Base-by-base conservation (phyloP, 495 filamentous ascomycete genomes). In the Talaromyces adpressus region DNA sequence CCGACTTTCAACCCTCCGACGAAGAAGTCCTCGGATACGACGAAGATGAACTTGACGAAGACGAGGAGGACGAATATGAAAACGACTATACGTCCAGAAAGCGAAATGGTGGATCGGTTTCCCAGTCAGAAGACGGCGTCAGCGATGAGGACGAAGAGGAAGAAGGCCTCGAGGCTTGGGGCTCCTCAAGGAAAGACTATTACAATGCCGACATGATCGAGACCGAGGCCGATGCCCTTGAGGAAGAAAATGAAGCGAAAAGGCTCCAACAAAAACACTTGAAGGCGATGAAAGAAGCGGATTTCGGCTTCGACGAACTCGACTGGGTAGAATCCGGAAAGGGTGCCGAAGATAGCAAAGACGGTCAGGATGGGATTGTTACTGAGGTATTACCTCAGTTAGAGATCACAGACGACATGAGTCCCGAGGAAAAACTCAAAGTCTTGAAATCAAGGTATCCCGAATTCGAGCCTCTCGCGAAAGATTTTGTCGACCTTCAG, bases 181-280 rank as follows among this genome's bases (percentile, higher is more conserved):
- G 94, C 41, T 83, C 87, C 3, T 92, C 91, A 2, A 94, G 85
- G 70, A 89, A 89, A 64, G 92, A 95, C 64, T 93, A 97, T 73
- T 98, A 98, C 74, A 82, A 96, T 78, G 90, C 91, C 36, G 91
- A 96, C 69, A 81, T 83, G 22, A 95, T 94, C 61, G 90, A 95
- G 73, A 97, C 91, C 6, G 93, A 97, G 72, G 86, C 87, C 59
- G 93, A 96, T 80, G 93, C 93, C 1, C 72, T 94, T 62, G 92
- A 92, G 67, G 94, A 98, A 79, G 95, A 98, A 72, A 83, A 84
- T 6, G 94, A 98, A 69, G 94, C 93, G 25, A 85, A 85, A 68
- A 79, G 92, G 53, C 72, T 98, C 29, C 94, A 98, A 74, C 84
- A 91, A 70, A 97, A 95, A 82, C 92, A 91, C 67, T 72, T 97